Evolutionary conservation across 2,329 filamentous ascomycete species (phyloP).

Genomic region (Byssochlamys sp.): DNA sequence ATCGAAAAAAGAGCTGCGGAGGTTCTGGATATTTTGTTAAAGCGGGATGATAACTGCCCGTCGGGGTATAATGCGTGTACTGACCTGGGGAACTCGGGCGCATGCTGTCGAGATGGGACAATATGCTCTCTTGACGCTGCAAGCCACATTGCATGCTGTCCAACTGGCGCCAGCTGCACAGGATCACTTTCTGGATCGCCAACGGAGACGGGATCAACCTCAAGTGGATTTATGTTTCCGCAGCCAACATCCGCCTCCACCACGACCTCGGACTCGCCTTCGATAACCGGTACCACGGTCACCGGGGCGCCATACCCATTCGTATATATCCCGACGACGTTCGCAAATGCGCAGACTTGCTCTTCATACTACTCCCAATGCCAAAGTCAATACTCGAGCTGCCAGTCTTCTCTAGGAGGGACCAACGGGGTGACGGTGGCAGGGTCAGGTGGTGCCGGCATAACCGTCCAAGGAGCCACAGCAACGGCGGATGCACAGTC

Average conservation of each 20-base stretch:
- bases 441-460: slow-evolving; percentile 38
- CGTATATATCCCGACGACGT: slow-evolving; percentile 44
- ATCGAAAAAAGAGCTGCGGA: slow-evolving; percentile 19
- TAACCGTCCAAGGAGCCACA: slow-evolving; percentile 38
- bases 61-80: slow-evolving; percentile 44
- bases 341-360: slow-evolving; percentile 42
- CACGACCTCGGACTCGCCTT: slow-evolving; percentile 12
- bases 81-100: slow-evolving; percentile 41
- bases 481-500: slow-evolving; percentile 33
- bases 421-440: slow-evolving; percentile 44
- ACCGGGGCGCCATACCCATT: slow-evolving; percentile 44
- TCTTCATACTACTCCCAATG: slow-evolving; percentile 47
- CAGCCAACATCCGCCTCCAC: slow-evolving; percentile 22
- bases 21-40: slow-evolving; percentile 23
- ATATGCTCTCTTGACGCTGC: slow-evolving; percentile 48
- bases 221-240: slow-evolving; percentile 27
- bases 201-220: slow-evolving; percentile 13
- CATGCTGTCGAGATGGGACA: slow-evolving; percentile 47
- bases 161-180: slow-evolving; percentile 48
- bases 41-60: slow-evolving; percentile 38
- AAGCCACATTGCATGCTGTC: slow-evolving; percentile 54
- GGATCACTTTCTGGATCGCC: slow-evolving; percentile 38
- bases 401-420: slow-evolving; percentile 38
- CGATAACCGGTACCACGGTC: slow-evolving; percentile 34
- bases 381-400: slow-evolving; percentile 38